phyloP scores from a whole-genome alignment of 108 stramenopile genomes.

The Cyclotella kingstonii region DNA sequence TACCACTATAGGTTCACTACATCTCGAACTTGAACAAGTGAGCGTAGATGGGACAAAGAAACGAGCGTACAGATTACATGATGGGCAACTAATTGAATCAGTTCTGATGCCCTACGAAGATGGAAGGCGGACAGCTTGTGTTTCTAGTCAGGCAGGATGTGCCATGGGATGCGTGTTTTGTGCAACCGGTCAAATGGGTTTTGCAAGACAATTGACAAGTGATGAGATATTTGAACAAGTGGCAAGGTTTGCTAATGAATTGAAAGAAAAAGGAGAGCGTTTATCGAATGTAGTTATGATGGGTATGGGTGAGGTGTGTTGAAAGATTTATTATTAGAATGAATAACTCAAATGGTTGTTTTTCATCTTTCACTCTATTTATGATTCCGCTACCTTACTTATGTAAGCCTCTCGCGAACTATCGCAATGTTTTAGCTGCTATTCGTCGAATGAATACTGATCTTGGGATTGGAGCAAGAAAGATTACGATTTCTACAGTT shows the following conservation, averaged over 20 bases:
- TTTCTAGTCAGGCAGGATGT: conserved; percentile 95
- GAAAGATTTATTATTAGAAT: too few relatives aligned
- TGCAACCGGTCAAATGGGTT: conserved; percentile 96
- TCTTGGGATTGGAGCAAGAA: conserved; percentile 90
- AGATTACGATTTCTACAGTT: conserved; percentile 93
- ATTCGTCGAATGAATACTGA: conserved; percentile 84
- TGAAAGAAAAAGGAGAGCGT: conserved; percentile 57
- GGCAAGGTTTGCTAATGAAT: conserved; percentile 66
- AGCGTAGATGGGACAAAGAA: conserved; percentile 92
- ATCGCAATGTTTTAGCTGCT: conserved; percentile 86
- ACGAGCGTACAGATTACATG: conserved; percentile 83
- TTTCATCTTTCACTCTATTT: too few relatives aligned
- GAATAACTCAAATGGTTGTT: too few relatives aligned
- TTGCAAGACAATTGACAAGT: conserved; percentile 85
- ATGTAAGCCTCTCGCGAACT: conserved; percentile 80
- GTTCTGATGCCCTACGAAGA: conserved; percentile 97
- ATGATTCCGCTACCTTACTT: neutral
- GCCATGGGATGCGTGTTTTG: conserved; percentile 85
- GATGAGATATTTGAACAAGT: conserved; percentile 95
- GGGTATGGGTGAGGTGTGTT: conserved; percentile 86
- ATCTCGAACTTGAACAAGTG: conserved; percentile 62
- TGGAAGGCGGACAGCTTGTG: conserved; percentile 95
- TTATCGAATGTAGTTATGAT: conserved; percentile 95
- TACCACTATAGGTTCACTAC: conserved; percentile 57
- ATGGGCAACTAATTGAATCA: conserved; percentile 93